Base-by-base conservation (phyloP, 2,329 filamentous ascomycete species). In the Paecilomyces variotii region DNA sequence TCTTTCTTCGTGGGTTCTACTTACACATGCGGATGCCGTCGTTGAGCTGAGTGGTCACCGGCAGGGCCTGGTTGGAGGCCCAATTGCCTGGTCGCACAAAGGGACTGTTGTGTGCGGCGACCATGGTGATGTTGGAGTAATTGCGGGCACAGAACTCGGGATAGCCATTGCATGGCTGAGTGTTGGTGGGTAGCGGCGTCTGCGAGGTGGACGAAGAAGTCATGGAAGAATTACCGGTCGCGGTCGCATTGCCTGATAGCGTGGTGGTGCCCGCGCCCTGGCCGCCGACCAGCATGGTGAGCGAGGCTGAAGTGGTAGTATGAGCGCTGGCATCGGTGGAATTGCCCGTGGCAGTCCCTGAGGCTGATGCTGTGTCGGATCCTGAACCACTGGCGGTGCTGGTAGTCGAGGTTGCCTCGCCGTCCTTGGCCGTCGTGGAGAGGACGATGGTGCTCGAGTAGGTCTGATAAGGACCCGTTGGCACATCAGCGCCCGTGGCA, bases 61-160 rank as follows among this genome's bases (percentile, higher is more conserved):
- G 73, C 52, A 89, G 79, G 28, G 80, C 79, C 75, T 95, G 90
- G 73, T 95, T 95, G 57, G 88, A 83, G 12, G 86, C 90, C 9
- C 87, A 83, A 71, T 88, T 92, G 64, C 87, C 87, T 14, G 80
- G 71, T 7, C 82, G 79, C 49, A 87, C 81, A 70, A 95, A 95
- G 10, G 89, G 89, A 50, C 88, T 90, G 77, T 95, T 95, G 76
- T 95, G 90, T 19, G 87, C 86, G 24, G 83, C 85, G 1, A 95
- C 83, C 66, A 89, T 81, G 58, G 89, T 92, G 72, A 94, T 87
- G 72, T 94, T 92, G 79, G 87, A 85, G 74, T 91, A 95, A 65
- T 84, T 86, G 60, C 89, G 84, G 4, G 75, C 76, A 77, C 90
- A 95, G 67, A 94, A 86, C 73, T 93, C 89, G 26, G 87, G 75